These are phyloP conservation scores for Myxozyma kluyveri DNA, from an alignment of 805 yeast genomes.

Conservation along the genomic window DNA sequence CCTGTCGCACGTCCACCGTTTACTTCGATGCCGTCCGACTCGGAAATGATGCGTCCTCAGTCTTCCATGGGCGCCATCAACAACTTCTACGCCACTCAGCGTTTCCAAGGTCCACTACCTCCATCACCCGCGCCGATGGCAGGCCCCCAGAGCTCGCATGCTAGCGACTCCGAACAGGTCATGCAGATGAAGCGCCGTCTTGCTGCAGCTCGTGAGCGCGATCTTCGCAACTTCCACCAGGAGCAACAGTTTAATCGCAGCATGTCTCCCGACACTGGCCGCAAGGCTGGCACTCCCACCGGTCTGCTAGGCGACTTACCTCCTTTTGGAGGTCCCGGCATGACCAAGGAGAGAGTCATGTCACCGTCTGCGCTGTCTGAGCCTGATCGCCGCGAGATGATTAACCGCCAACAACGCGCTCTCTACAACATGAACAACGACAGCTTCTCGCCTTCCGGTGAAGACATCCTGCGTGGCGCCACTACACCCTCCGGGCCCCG, in stretches of 20 bases:
- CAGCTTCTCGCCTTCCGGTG: conserved; percentile 4
- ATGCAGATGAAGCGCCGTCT: conserved; percentile 30
- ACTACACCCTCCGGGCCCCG: conserved; percentile 21
- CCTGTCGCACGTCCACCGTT: conserved; percentile 24
- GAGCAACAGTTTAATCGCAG: conserved; percentile 31
- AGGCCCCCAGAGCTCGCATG: conserved; percentile 7
- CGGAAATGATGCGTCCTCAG: conserved; percentile 27
- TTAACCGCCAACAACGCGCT: conserved; percentile 29
- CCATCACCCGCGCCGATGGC: conserved; percentile 17
- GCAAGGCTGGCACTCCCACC: conserved; percentile 13
- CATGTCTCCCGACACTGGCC: conserved; percentile 28
- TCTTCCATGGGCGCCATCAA: conserved; percentile 24
- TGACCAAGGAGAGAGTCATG: conserved; percentile 27
- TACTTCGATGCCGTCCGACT: conserved; percentile 17
- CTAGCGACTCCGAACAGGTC: conserved; percentile 28
- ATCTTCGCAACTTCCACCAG: conserved; percentile 31
- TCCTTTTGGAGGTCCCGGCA: conserved; percentile 12
- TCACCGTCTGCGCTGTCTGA: conserved; percentile 29
- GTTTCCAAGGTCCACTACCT: conserved; percentile 8
- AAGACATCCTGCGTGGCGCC: conserved; percentile 18
- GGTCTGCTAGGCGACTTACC: conserved; percentile 24
- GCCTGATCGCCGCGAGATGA: conserved; percentile 29
- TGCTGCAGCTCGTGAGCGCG: conserved; percentile 31
- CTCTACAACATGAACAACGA: conserved; percentile 22
- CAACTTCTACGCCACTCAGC: conserved; percentile 24